phyloP scores from a whole-genome alignment of 768 basidiomycete genomes.

The Suillus variegatus region DNA sequence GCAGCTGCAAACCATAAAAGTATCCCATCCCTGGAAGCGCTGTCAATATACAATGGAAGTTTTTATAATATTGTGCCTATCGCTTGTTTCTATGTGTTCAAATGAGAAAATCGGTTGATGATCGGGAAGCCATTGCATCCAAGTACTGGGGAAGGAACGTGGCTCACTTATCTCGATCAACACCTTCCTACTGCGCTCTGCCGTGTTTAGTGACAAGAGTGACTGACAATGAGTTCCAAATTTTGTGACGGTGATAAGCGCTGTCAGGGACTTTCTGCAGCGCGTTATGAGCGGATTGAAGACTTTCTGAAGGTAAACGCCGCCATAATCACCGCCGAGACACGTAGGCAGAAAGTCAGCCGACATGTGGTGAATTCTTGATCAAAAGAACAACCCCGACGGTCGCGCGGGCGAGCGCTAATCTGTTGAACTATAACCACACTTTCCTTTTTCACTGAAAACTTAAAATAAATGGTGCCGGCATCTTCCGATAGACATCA shows the following conservation, averaged over 20 bases:
- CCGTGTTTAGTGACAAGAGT: neutral
- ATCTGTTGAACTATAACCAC: conserved; percentile 18
- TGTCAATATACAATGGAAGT: neutral
- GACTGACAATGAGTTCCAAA: neutral
- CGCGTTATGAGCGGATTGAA: neutral
- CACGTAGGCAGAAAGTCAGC: conserved; percentile 3
- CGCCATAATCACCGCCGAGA: conserved; percentile 6
- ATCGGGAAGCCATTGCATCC: neutral
- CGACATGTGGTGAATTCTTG: conserved; percentile 1
- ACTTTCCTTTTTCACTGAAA: conserved; percentile 31
- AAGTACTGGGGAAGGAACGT: neutral
- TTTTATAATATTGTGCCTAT: conserved; percentile 2
- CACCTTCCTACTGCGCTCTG: neutral
- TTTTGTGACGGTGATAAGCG: neutral
- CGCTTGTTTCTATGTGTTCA: neutral
- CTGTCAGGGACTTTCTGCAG: neutral
- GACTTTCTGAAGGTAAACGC: neutral
- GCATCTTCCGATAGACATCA: conserved; percentile 1
- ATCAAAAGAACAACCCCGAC: conserved; percentile 5
- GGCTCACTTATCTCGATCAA: neutral
- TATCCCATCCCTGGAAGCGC: neutral
- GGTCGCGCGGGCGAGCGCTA: neutral
- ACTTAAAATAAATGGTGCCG: neutral
- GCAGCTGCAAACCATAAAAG: neutral
- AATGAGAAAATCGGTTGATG: neutral